Percentiles rank a stretch among this genome's conserved stretches.
phyloP scores from a whole-genome alignment of 1,284 basidiomycete species.

The Exobasidium rhododendri region DNA sequence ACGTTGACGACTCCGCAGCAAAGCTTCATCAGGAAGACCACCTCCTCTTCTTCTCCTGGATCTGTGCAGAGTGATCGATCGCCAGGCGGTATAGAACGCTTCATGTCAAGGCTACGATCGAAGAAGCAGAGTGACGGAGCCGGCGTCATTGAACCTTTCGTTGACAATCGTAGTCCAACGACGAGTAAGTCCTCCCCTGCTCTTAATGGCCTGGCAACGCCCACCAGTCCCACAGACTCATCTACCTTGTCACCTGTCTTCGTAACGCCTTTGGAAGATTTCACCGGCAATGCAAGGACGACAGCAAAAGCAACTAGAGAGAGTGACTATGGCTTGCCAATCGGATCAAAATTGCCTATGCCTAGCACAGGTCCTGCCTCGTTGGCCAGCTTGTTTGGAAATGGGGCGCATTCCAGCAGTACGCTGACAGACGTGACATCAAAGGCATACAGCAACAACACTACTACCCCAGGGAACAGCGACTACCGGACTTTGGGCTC shows the following conservation, averaged over 20 bases:
- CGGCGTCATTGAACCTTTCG: constrained; percentile 12
- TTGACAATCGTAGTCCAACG: constrained; percentile 30
- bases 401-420: not conserved
- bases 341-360: not conserved
- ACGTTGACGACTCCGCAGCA: not conserved
- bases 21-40: not conserved
- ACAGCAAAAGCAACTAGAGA: not conserved
- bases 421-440: too few relatives aligned
- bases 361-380: constrained; percentile 15
- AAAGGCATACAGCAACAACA: constrained; percentile 7
- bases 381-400: constrained; percentile 8
- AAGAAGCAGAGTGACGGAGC: constrained; percentile 23
- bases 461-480: not conserved
- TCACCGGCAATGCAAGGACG: not conserved
- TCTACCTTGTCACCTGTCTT: not conserved
- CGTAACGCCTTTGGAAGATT: not conserved
- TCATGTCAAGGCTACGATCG: constrained; percentile 32
- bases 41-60: not conserved
- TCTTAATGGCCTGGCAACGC: not conserved
- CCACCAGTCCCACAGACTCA: not conserved
- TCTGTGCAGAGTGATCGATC: constrained; percentile 1
- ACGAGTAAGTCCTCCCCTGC: constrained; percentile 17
- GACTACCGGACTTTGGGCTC: constrained; percentile 8
- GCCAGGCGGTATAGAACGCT: constrained; percentile 24
- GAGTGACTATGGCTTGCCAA: not conserved